Evolutionary conservation across 208 protist species (phyloP), one percentile per base, ranked within the genome.

Genomic region (Crithidia acanthocephali): DNA sequence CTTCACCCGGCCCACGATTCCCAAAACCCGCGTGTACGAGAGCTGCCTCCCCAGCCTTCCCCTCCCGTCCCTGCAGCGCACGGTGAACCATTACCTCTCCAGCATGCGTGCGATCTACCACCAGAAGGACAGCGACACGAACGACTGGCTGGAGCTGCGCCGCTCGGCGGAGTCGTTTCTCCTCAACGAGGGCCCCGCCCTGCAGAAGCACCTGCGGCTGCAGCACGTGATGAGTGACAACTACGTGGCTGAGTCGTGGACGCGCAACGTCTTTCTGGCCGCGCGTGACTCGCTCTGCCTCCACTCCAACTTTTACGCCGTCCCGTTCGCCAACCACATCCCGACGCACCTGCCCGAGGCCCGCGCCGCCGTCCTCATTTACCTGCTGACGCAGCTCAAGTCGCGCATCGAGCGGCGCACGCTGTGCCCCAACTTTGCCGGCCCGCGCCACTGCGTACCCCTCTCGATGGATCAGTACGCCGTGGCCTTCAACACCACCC

Each of bases 211-310:
- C 55, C 79, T 95, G 45, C 69, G 80, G 5, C 72, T 93, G 44
- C 91, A 96, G 79, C 85, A 82, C 51, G 80, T 89, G 62, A 52
- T 89, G 61, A 59, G 62, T 35, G 67, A 65, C 30, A 92, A 90
- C 81, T 96, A 93, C 76, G 73, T 97, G n/a, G 81, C 88, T 5
- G 92, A 97, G 63, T 95, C 90, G 91, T 97, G 87, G 86, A 81
- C 91, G 51, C 86, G 89, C 51, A 96, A 91, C 66, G 94, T 97
- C 0, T 94, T 97, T 69, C 87, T 98, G 13, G 55, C 82, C 42
- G 79, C 85, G 6, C 90, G 93, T 32, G 58, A 76, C 20, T 72
- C 84, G 22, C 79, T 98, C 42, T 90, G 90, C 72, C 85, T 97
- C 67, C 72, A 96, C 77, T 89, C 81, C 45, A 97, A 98, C 80